Conservation (phyloP, 1,284 basidiomycete genomes). For the Butyriboletus pseudospeciosus region DNA sequence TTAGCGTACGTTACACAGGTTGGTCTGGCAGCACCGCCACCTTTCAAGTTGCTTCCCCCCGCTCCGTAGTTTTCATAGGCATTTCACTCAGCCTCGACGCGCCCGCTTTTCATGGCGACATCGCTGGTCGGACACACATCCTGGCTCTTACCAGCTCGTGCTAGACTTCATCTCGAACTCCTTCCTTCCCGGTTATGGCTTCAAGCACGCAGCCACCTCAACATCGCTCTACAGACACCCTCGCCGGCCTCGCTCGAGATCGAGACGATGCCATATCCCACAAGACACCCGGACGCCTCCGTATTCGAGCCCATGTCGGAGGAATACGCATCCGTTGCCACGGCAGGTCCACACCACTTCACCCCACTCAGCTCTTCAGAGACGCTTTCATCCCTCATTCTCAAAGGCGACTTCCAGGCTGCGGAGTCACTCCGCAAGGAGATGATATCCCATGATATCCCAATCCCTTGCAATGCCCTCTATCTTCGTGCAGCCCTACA, state of each 20-base stretch:
- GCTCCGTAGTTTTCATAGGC: background rate
- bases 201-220: slow-evolving; percentile 22
- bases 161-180: slow-evolving; percentile 11
- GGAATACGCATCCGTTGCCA: slow-evolving; percentile 22
- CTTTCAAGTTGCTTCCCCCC: background rate
- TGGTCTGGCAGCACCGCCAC: slow-evolving; percentile 8
- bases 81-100: background rate
- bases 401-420: slow-evolving; percentile 15
- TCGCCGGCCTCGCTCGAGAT: slow-evolving; percentile 32
- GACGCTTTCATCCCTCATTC: slow-evolving; percentile 23
- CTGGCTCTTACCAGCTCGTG: slow-evolving; percentile 14
- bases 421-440: slow-evolving; percentile 29
- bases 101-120: slow-evolving; percentile 21
- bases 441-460: slow-evolving; percentile 19
- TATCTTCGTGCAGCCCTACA: slow-evolving; percentile 29
- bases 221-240: slow-evolving; percentile 20
- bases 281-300: slow-evolving; percentile 19
- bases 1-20: no score
- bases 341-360: slow-evolving; percentile 3
- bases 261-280: slow-evolving; percentile 29
- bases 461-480: slow-evolving; percentile 20
- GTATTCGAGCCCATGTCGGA: slow-evolving; percentile 27
- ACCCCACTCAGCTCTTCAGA: slow-evolving; percentile 25
- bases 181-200: slow-evolving; percentile 12
- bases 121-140: slow-evolving; percentile 18